Conservation (phyloP, 768 basidiomycete genomes). For the Termitomyces sp. region DNA sequence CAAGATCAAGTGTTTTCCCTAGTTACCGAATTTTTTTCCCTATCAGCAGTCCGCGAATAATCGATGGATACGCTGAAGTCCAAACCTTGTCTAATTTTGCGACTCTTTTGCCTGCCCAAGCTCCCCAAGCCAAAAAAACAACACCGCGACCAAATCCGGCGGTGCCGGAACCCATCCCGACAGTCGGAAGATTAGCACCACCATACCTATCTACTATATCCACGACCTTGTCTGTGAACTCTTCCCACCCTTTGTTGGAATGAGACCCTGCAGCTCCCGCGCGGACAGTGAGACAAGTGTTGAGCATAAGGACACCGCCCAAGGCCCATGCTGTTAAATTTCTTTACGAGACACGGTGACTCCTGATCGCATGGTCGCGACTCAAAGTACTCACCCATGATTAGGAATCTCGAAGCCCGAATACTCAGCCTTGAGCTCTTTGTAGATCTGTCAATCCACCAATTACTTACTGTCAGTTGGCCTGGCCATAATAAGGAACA, state of each 20-base stretch:
- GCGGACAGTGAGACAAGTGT: slow-evolving; percentile 88
- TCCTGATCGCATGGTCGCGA: no score
- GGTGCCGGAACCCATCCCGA: slow-evolving; percentile 26
- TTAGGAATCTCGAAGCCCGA: slow-evolving; percentile 74
- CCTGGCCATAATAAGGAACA: background rate
- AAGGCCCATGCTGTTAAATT: slow-evolving; percentile 79
- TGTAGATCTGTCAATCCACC: slow-evolving; percentile 82
- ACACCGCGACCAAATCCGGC: slow-evolving; percentile 64
- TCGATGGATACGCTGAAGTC: background rate
- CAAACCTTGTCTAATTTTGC: slow-evolving; percentile 70
- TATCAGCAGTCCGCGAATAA: background rate
- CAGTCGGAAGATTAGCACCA: slow-evolving; percentile 57
- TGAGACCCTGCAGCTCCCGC: slow-evolving; percentile 78
- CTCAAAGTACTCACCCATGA: slow-evolving; percentile 64
- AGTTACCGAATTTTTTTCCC: background rate
- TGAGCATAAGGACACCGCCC: slow-evolving; percentile 87
- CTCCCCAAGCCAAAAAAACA: slow-evolving; percentile 88
- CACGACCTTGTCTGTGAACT: slow-evolving; percentile 80
- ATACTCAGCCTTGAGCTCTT: slow-evolving; percentile 80
- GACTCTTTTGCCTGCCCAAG: slow-evolving; percentile 81
- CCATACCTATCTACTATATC: slow-evolving; percentile 75
- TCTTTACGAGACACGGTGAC: slow-evolving; percentile 37
- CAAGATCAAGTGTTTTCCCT: slow-evolving; percentile 81
- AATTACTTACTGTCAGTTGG: slow-evolving; percentile 6
- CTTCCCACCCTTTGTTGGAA: slow-evolving; percentile 85